Conservation (phyloP, 768 basidiomycete genomes). For the Mycena galericulata region DNA sequence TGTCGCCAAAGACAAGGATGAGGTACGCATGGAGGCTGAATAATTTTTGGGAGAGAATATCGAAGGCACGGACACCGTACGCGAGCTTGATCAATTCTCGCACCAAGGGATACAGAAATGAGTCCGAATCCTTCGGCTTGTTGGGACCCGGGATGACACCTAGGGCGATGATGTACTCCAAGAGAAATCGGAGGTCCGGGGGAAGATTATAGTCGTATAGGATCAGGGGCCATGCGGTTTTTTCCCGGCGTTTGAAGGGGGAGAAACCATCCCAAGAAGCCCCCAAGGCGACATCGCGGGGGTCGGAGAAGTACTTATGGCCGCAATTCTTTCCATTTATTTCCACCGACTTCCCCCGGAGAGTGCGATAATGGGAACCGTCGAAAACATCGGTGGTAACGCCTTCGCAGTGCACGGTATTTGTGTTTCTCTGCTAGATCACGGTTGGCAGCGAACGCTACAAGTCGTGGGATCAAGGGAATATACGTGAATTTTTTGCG, state of each 20-base stretch:
- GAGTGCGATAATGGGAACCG: constrained; percentile 40
- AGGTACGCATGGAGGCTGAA: constrained; percentile 47
- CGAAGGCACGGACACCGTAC: constrained; percentile 39
- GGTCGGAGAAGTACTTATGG: constrained; percentile 48
- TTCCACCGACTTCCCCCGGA: constrained; percentile 34
- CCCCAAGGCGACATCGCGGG: constrained; percentile 53
- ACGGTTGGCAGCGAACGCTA: constrained; percentile 35
- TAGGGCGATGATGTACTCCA: constrained; percentile 50
- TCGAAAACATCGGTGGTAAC: constrained; percentile 52
- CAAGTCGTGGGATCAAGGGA: constrained; percentile 21
- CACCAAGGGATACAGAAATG: constrained; percentile 55
- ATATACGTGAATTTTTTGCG: constrained; percentile 7
- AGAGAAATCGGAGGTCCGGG: constrained; percentile 48
- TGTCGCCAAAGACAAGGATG: constrained; percentile 48
- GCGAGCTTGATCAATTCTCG: constrained; percentile 51
- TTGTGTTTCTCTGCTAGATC: not conserved
- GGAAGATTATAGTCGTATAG: constrained; percentile 41
- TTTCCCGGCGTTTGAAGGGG: constrained; percentile 43
- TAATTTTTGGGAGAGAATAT: constrained; percentile 36
- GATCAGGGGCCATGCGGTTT: constrained; percentile 11
- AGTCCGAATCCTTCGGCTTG: constrained; percentile 55
- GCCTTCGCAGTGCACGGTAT: constrained; percentile 42
- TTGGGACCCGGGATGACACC: constrained; percentile 61
- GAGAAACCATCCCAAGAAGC: constrained; percentile 53
- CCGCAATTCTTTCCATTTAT: constrained; percentile 37